Base-by-base conservation (phyloP, 495 filamentous ascomycete genomes). In the Annulohypoxylon bovei region DNA sequence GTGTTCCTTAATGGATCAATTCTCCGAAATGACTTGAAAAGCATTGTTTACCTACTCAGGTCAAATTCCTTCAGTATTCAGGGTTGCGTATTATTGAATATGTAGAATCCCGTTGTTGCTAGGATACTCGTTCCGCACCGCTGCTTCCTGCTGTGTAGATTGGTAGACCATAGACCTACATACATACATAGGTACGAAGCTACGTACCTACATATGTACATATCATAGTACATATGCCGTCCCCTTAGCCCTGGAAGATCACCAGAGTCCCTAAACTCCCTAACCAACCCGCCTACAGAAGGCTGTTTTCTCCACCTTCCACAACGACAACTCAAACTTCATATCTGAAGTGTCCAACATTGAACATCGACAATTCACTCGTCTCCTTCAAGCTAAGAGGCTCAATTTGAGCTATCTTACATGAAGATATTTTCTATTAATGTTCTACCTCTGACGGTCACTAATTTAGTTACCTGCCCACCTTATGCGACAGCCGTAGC, bases 301-400 rank as follows among this genome's bases (percentile, higher is more conserved):
- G 37, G 63, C 22, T 12, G 22, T 20, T 27, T 69, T 73, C 70
- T 73, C 70, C 70, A 73, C 70, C 68, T 73, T 73, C 60, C 70
- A 73, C 65, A 68, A 73, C 70, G 70, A 72, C 70, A 68, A 72
- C 70, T 69, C 65, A 68, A 72, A 64, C 65, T 69, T 69, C 54
- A 61, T 70, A 58, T 57, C 52, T 47, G 44, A 59, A 39, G 33
- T 58, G 62, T 64, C 55, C 62, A 56, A 62, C 61, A 61, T 65
- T 25, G 23, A 62, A 61, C 47, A 16, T 16, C 40, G 35, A 58
- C 25, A 40, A 55, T 66, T 65, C 55, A 39, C 55, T 46, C 33
- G 30, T 52, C 23, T 56, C 40, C 16, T 42, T 70, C 63, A 62
- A 67, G 58, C 64, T 64, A 50, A 58, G 63, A 64, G 58, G 63